Evolutionary conservation across 805 yeast species (phyloP), one percentile per base, ranked within the genome.

Genomic region (Limtongia smithiae): DNA sequence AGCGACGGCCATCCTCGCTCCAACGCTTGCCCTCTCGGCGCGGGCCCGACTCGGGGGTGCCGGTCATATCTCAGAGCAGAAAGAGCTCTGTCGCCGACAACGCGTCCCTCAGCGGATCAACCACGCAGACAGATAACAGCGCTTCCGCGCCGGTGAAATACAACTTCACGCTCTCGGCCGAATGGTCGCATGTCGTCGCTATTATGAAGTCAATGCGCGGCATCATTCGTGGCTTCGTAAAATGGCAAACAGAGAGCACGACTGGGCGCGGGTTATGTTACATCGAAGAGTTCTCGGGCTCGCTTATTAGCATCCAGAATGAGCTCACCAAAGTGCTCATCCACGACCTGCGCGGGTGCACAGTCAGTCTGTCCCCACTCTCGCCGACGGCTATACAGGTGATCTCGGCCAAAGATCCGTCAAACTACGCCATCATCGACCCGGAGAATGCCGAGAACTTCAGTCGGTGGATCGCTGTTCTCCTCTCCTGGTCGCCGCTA

Each of bases 241-340:
- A 43, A 25, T 52, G 50, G 50, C 48, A 52, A 21, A 48, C 51
- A 4, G 46, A 38, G 28, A 45, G 32, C 33, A 44, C 48, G 27
- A 14, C 4, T 14, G 14, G 11, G 41, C 45, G 54, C 25, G 57
- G 57, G 4, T 48, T 30, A 24, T 54, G 58, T 38, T 48, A 47
- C 30, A 54, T 44, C 6, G 58, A 54, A 21, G 55, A 50, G 18
- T 49, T 51, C 20, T 51, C 57, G 3, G 58, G 58, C 18, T 56
- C 57, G 3, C 46, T 54, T 2, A 39, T 50, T 4, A 44, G 39
- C 36, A 53, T 51, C 20, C 42, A 47, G 20, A 36, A 32, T 14
- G 47, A 46, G 21, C 34, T 44, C 9, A 35, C 32, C 9, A 9
- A 27, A 11, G 42, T 51, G 9, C 44, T 54, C 20, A 54, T 54